Evolutionary conservation across 805 yeast genomes (phyloP).

Genomic region (Candida insectorum): DNA sequence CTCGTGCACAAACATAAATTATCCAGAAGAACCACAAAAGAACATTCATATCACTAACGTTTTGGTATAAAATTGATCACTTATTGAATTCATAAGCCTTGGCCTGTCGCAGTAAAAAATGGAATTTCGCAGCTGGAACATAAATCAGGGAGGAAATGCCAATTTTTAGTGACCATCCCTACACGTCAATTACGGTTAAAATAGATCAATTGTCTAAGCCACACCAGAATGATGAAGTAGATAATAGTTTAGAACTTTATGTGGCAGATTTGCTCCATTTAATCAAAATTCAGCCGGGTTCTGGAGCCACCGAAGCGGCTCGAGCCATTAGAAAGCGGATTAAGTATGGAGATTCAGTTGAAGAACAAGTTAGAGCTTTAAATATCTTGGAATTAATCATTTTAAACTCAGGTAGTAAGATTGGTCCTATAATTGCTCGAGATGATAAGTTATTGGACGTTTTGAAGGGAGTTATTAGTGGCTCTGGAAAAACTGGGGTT

Average conservation of each 20-base stretch:
- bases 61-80: too few species aligned
- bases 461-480: slow-evolving; percentile 46
- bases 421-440: slow-evolving; percentile 49
- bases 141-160: slow-evolving; percentile 25
- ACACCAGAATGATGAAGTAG: slow-evolving; percentile 39
- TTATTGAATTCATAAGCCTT: too few species aligned
- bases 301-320: slow-evolving; percentile 71
- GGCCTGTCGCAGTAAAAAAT: too few species aligned
- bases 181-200: slow-evolving; percentile 66
- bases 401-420: slow-evolving; percentile 40
- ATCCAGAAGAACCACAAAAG: too few species aligned
- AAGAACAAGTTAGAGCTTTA: slow-evolving; percentile 67
- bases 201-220: slow-evolving; percentile 51
- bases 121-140: too few species aligned
- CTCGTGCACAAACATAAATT: too few species aligned
- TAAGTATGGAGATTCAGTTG: slow-evolving; percentile 68
- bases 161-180: slow-evolving; percentile 50
- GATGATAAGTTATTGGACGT: slow-evolving; percentile 69
- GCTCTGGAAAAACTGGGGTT: slow-evolving; percentile 32
- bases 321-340: slow-evolving; percentile 84
- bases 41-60: too few species aligned
- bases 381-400: slow-evolving; percentile 35
- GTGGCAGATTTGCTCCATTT: slow-evolving; percentile 58
- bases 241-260: slow-evolving; percentile 38
- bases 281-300: slow-evolving; percentile 31